Conservation (phyloP, 2,329 filamentous ascomycete species). For the Scleromitrula shiraiana region DNA sequence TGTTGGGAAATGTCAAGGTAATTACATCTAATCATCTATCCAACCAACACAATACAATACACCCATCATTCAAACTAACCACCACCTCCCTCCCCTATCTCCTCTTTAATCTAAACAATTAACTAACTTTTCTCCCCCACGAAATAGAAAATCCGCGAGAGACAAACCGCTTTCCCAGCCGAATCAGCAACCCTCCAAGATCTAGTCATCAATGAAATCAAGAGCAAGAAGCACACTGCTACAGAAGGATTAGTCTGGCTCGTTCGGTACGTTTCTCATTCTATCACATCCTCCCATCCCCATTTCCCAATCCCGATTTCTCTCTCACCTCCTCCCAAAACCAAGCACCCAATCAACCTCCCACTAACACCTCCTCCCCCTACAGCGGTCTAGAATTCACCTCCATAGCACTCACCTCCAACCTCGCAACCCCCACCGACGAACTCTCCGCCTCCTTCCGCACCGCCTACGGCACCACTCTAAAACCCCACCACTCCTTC, state of each 20-base stretch:
- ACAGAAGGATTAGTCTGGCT: constrained; percentile 91
- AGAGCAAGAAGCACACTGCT: constrained; percentile 79
- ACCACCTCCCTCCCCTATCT: too few relatives aligned
- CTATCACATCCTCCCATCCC: constrained; percentile 36
- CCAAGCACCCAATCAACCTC: background rate
- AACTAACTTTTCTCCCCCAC: background rate
- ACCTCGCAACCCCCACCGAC: constrained; percentile 57
- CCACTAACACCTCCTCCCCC: background rate
- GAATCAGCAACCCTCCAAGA: constrained; percentile 81
- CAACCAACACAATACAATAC: too few relatives aligned
- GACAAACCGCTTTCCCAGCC: constrained; percentile 67
- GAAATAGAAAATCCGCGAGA: constrained; percentile 75
- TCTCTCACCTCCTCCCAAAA: background rate
- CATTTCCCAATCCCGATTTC: background rate
- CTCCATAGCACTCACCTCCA: constrained; percentile 70
- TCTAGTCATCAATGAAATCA: constrained; percentile 79
- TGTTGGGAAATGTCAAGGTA: constrained; percentile 87
- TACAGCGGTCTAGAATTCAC: constrained; percentile 88
- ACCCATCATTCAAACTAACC: too few relatives aligned
- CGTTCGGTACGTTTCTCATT: constrained; percentile 52
- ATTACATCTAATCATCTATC: background rate
- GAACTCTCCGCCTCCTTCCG: constrained; percentile 87
- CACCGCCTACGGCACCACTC: constrained; percentile 71
- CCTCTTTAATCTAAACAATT: too few relatives aligned
- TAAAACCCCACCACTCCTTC: constrained; percentile 88